Evolutionary conservation across 148 eudicot species (phyloP).

Genomic region (Selenicereus undatus): DNA sequence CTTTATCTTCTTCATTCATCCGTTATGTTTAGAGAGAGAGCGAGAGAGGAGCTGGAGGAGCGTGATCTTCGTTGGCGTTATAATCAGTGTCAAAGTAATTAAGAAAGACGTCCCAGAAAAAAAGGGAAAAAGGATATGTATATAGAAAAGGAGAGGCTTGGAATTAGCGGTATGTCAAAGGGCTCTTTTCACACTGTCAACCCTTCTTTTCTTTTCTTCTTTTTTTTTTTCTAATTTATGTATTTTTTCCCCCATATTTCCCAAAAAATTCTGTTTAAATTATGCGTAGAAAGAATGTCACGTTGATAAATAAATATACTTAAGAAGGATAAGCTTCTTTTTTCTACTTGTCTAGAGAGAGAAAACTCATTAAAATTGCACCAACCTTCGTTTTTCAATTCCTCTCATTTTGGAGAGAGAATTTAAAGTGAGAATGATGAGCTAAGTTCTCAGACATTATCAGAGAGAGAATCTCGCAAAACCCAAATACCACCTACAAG

Average conservation of each 20-base stretch:
- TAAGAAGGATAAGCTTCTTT: slow-evolving; percentile 5
- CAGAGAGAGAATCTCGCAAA: slow-evolving; percentile 24
- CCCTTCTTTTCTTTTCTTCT: not conserved
- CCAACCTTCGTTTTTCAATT: slow-evolving; percentile 2
- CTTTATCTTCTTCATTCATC: not conserved
- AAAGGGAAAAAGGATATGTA: not conserved
- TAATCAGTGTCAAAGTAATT: slow-evolving; percentile 17
- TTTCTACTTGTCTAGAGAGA: slow-evolving; percentile 1
- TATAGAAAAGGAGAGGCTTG: slow-evolving; percentile 20
- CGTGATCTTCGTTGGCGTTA: slow-evolving; percentile 37
- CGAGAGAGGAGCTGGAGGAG: slow-evolving; percentile 13
- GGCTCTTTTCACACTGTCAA: slow-evolving; percentile 37
- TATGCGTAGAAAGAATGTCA: slow-evolving; percentile 23
- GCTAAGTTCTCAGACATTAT: slow-evolving; percentile 18
- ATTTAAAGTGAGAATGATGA: not conserved
- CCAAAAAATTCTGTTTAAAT: not conserved
- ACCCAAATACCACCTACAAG: slow-evolving; percentile 24
- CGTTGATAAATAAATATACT: slow-evolving; percentile 15
- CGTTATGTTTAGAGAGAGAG: slow-evolving; percentile 10
- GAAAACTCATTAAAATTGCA: not conserved
- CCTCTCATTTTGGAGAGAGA: not conserved
- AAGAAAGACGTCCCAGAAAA: not conserved
- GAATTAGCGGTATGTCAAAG: slow-evolving; percentile 36
- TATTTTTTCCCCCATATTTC: not conserved
- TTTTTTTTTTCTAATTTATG: no score